phyloP scores from a whole-genome alignment of 495 filamentous ascomycete genomes.

The Penicillium daleae region DNA sequence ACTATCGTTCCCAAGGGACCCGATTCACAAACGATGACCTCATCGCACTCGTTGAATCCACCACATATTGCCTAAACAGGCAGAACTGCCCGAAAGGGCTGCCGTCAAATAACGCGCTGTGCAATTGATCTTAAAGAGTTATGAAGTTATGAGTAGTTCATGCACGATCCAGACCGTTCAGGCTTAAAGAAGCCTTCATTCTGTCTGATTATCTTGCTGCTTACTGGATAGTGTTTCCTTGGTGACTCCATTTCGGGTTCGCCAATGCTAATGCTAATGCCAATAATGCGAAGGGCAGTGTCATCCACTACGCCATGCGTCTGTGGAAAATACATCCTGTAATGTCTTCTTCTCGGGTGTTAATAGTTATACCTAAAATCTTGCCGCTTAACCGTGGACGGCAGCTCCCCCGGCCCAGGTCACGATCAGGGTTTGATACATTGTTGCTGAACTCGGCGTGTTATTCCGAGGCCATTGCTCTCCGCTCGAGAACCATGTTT shows the following conservation, averaged over 20 bases:
- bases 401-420: neutral
- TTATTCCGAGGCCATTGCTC: constrained; percentile 4
- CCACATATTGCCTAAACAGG: neutral
- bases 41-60: neutral
- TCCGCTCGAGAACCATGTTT: neutral
- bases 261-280: neutral
- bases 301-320: neutral
- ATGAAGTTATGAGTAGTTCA: neutral
- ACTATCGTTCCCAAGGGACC: neutral
- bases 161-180: neutral
- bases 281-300: neutral
- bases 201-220: neutral
- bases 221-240: neutral
- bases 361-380: neutral
- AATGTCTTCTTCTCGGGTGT: neutral
- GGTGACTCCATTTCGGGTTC: neutral
- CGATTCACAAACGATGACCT: neutral
- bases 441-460: constrained; percentile 7
- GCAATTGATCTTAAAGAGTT: neutral
- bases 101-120: neutral
- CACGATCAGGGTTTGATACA: neutral
- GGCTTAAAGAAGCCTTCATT: neutral
- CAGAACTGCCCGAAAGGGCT: neutral
- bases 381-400: constrained; percentile 5
- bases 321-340: neutral